Evolutionary conservation across 768 basidiomycete genomes (phyloP), one percentile per base, ranked within the genome.

Genomic region (Lanmaoa rubissima): DNA sequence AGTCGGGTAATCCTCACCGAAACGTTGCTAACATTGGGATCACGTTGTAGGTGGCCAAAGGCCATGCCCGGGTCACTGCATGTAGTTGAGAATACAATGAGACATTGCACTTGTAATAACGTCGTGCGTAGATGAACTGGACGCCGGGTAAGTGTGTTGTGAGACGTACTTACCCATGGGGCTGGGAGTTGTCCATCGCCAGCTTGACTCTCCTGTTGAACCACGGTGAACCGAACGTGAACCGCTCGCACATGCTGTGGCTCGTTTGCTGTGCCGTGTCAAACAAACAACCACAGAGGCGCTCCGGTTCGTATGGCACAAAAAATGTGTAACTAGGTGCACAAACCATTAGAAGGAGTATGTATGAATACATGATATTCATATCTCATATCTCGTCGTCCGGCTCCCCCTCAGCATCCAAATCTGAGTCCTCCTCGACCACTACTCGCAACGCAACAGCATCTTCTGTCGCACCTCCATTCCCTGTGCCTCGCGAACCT

Each of bases 31-130:
- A 85, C 83, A 32, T 59, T 81, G 43, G 78, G 74, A 67, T 86
- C 83, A 66, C 84, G 76, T 57, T 78, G 76, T 66, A 86, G 75
- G 69, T 84, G 84, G 58, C 75, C 77, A 76, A 85, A 86, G 65
- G 83, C 76, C 82, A 86, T 85, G 61, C 72, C 74, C 58, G 78
- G 72, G 69, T 85, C 84, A 73, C 83, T 85, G 68, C 39, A 69
- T 58, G 64, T 66, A 70, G 41, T 34, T 32, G 41, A 59, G 52
- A 56, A 59, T 54, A 42, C 21, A 32, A 38, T 61, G 50, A 59
- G 59, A 57, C 57, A 63, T 67, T 34, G 54, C 13, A 38, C 40
- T 51, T 13, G 35, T 50, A 34, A 24, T 34, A 39, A 24, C 31
- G 54, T 53, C 35, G 56, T 34, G 39, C 41, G 35, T 19, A 24